Evolutionary conservation across 2,329 filamentous ascomycete genomes (phyloP), one percentile per base, ranked within the genome.

Genomic region (Tolypocladium endophyticum): DNA sequence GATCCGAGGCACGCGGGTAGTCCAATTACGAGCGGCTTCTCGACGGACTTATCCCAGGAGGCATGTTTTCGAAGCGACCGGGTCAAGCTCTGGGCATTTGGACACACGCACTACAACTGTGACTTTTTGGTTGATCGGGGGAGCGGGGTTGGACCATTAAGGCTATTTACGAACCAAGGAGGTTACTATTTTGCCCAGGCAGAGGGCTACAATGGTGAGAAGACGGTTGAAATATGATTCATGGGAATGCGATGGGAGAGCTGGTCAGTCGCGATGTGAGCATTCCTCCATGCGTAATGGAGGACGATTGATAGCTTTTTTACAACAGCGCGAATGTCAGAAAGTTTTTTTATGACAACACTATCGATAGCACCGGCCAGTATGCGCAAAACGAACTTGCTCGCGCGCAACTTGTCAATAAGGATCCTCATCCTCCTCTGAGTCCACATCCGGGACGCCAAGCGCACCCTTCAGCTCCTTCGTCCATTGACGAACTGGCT

Each of bases 31-130:
- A 66, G 68, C 1, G 72, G 64, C 5, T 79, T 81, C 61, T 67
- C 69, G 0, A 78, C 75, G 0, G 74, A 80, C 59, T 60, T 80
- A 39, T 65, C 66, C 0, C 33, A 35, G 0, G 67, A 77, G 61
- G 2, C 5, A 4, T 78, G 74, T 63, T 80, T 73, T 65, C 64
- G 6, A 1, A 71, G 64, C 35, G 30, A 25, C 0, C 65, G 60
- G 2, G 76, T 79, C 23, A 74, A 68, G 64, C 36, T 77, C 0
- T 81, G 77, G 78, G 77, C 72, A 0, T 81, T 80, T 67, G 77
- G 78, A 0, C 78, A 81, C 61, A 81, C 78, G 14, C 77, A 80
- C 62, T 78, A 70, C 63, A 79, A 77, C 60, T 79, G 76, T 64
- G 72, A 75, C 45, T 76, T 74, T 60, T 33, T 59, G 5, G 69